Conservation (phyloP, 805 yeast species). For the Maudiozyma saulgeensis region DNA sequence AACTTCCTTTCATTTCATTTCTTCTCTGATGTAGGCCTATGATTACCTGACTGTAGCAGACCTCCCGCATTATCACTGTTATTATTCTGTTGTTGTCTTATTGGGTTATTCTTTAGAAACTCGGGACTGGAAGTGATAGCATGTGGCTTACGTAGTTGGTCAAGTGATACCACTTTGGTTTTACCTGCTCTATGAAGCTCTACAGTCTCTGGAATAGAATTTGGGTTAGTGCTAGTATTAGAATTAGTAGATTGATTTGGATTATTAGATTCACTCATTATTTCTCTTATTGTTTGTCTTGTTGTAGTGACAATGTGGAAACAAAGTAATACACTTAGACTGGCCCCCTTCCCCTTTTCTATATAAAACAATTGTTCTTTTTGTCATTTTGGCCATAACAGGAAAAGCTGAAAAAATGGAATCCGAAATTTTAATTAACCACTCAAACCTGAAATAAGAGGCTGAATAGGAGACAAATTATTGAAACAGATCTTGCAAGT, state of each 20-base stretch:
- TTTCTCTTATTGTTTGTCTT: too few relatives aligned
- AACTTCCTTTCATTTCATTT: too few relatives aligned
- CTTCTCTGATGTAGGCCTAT: constrained; percentile 12
- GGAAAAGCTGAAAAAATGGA: too few relatives aligned
- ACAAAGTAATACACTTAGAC: too few relatives aligned
- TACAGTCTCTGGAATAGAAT: constrained; percentile 6
- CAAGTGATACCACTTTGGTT: constrained; percentile 13
- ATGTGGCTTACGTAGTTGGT: constrained; percentile 19
- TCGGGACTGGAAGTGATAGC: constrained; percentile 9
- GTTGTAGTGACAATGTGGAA: too few relatives aligned
- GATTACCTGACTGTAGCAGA: constrained; percentile 16
- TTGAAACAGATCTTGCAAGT: too few relatives aligned
- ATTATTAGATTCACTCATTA: not conserved
- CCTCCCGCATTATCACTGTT: constrained; percentile 14
- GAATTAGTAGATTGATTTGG: not conserved
- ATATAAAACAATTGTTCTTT: too few relatives aligned
- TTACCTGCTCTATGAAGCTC: constrained; percentile 16
- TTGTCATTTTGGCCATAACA: too few relatives aligned
- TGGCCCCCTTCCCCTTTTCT: too few relatives aligned
- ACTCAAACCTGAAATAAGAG: too few relatives aligned
- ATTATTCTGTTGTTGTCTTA: not conserved
- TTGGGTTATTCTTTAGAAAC: not conserved
- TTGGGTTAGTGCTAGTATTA: not conserved
- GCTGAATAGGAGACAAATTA: too few relatives aligned
- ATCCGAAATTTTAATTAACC: too few relatives aligned